phyloP scores from a whole-genome alignment of 164 flowering plant genomes.

The Chimonanthus praecox region DNA sequence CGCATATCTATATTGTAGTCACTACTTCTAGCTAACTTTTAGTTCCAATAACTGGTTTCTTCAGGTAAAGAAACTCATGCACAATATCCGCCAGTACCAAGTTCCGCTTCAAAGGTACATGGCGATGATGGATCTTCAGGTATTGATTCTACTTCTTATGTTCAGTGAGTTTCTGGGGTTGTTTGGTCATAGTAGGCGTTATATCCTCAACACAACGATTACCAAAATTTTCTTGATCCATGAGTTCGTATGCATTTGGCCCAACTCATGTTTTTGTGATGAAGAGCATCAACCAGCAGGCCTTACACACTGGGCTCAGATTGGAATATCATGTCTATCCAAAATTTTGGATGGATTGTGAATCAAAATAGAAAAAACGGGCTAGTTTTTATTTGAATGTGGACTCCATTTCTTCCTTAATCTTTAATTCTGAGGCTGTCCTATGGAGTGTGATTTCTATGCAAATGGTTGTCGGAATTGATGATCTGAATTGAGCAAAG shows the following conservation, averaged over 20 bases:
- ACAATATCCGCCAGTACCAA: slow-evolving; percentile 58
- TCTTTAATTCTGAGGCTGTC: background rate
- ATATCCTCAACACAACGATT: background rate
- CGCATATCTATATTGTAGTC: background rate
- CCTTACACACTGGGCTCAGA: background rate
- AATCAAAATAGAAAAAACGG: no score
- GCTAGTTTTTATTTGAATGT: no score
- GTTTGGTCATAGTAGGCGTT: background rate
- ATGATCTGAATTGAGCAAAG: background rate
- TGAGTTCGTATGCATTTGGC: background rate
- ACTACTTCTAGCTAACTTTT: background rate
- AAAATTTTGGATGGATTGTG: background rate
- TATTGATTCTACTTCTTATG: slow-evolving; percentile 3
- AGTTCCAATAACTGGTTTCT: background rate
- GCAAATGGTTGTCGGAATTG: background rate
- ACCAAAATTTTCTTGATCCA: background rate
- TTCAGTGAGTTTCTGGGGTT: background rate
- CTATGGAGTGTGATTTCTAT: background rate
- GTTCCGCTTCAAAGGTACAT: slow-evolving; percentile 73
- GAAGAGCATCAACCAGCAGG: background rate
- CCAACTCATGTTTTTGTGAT: background rate
- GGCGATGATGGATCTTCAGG: slow-evolving; percentile 89
- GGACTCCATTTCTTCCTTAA: background rate
- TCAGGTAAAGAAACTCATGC: slow-evolving; percentile 77
- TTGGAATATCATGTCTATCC: background rate